These are phyloP conservation scores for Myriosclerotinia duriaeana DNA, from an alignment of 2,329 filamentous ascomycete genomes.

Conservation along the genomic window DNA sequence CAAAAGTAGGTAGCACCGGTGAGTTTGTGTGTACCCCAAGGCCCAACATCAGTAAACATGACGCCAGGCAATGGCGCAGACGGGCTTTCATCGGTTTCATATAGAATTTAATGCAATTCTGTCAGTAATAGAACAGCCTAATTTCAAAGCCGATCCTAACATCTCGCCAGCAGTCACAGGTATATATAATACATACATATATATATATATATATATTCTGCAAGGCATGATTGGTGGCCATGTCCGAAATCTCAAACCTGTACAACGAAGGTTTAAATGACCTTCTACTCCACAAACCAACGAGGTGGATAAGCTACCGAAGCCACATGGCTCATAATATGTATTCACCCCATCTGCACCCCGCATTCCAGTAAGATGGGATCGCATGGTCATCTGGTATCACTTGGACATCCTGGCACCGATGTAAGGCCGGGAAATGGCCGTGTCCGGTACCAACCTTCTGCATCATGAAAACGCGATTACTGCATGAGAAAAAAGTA, in stretches of 20 bases:
- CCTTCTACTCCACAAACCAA: slow-evolving; percentile 12
- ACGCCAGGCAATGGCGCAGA: slow-evolving; percentile 2
- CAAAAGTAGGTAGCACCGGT: slow-evolving; percentile 8
- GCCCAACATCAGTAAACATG: neutral
- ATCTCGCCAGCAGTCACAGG: neutral
- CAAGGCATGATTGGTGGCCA: neutral
- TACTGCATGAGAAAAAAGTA: neutral
- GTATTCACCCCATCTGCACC: slow-evolving; percentile 19
- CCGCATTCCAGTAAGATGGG: slow-evolving; percentile 18
- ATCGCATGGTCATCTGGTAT: slow-evolving; percentile 22
- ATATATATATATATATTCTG: neutral
- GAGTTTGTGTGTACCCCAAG: slow-evolving; percentile 2
- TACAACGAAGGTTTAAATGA: neutral
- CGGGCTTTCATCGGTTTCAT: slow-evolving; percentile 22
- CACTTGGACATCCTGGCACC: slow-evolving; percentile 17
- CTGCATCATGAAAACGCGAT: neutral
- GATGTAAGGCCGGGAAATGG: slow-evolving; percentile 21
- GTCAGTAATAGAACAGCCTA: neutral
- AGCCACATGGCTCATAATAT: slow-evolving; percentile 19
- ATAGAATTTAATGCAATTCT: neutral
- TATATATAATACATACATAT: no score
- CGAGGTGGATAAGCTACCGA: slow-evolving; percentile 7
- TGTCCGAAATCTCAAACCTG: slow-evolving; percentile 1
- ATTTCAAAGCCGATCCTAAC: neutral
- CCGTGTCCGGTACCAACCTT: slow-evolving; percentile 17